Percentiles rank a stretch among this genome's conserved stretches.
These are phyloP conservation scores for Suhomyces pyralidae DNA, from an alignment of 805 yeast species.

Conservation along the genomic window DNA sequence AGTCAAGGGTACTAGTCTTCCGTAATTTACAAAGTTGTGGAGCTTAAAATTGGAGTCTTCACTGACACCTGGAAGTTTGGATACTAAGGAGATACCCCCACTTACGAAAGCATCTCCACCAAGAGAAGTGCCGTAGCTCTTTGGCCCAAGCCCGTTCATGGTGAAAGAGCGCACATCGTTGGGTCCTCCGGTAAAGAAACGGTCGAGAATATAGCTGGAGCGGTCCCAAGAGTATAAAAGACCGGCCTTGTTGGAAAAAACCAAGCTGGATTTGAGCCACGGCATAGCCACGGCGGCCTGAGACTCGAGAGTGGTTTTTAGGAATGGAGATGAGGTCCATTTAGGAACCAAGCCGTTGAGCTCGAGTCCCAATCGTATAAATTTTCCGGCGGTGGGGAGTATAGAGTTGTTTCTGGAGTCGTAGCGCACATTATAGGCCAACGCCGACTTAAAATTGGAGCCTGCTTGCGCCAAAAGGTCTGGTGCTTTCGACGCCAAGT, in stretches of 20 bases:
- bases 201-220: conserved; percentile 41
- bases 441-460: conserved; percentile 42
- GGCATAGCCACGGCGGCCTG: conserved; percentile 28
- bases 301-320: conserved; percentile 42
- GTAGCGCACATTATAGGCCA: conserved; percentile 37
- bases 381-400: conserved; percentile 43
- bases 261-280: conserved; percentile 18
- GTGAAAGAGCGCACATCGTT: conserved; percentile 54
- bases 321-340: conserved; percentile 26
- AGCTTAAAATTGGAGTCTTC: conserved; percentile 45
- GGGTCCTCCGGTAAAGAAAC: conserved; percentile 58
- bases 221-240: conserved; percentile 21
- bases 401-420: conserved; percentile 45
- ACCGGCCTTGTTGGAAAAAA: conserved; percentile 34
- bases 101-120: conserved; percentile 52
- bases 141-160: conserved; percentile 55
- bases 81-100: conserved; percentile 45
- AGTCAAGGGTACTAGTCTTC: conserved; percentile 32
- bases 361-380: conserved; percentile 36
- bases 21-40: conserved; percentile 49
- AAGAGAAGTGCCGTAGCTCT: conserved; percentile 44
- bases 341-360: conserved; percentile 26
- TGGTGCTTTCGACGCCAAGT: conserved; percentile 26
- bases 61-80: conserved; percentile 40
- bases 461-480: conserved; percentile 43